Conservation (phyloP, 148 eudicot genomes). For the Vaccinium darrowii region DNA sequence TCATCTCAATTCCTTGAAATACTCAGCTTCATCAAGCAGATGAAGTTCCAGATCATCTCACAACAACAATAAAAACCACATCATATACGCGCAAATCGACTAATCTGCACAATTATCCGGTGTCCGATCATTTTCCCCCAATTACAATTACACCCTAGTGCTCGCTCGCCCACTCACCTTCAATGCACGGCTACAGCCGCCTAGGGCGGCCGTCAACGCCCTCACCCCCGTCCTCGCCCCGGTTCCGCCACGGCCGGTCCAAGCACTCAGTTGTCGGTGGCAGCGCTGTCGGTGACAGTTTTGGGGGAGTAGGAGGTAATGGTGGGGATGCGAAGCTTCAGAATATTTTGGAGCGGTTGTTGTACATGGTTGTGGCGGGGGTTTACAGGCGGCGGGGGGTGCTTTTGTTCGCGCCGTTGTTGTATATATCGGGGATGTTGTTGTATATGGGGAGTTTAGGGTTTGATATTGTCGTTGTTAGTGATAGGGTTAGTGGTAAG, state of each 20-base stretch:
- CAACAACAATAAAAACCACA: background rate
- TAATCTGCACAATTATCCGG: background rate
- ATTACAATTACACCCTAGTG: background rate
- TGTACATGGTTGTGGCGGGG: constrained; percentile 54
- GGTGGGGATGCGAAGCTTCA: constrained; percentile 40
- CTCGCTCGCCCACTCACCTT: background rate
- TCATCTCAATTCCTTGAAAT: background rate
- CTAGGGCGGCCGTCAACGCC: constrained; percentile 28
- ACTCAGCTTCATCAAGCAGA: too few relatives aligned
- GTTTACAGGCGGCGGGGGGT: constrained; percentile 77
- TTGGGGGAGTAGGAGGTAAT: constrained; percentile 23
- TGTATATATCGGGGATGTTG: constrained; percentile 85
- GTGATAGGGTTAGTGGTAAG: constrained; percentile 22
- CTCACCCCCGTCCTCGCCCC: background rate
- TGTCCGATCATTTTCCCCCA: background rate
- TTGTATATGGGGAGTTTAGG: constrained; percentile 80
- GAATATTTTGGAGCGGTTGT: constrained; percentile 62
- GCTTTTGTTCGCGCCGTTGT: constrained; percentile 70
- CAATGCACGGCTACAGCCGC: constrained; percentile 73
- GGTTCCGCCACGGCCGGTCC: constrained; percentile 26
- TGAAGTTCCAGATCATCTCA: background rate
- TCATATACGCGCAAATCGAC: too few relatives aligned
- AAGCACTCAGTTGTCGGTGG: constrained; percentile 31
- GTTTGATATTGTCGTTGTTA: constrained; percentile 38
- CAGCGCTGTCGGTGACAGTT: constrained; percentile 14